Conservation (phyloP, 2,329 filamentous ascomycete species). For the Apiospora rasikravindrae region DNA sequence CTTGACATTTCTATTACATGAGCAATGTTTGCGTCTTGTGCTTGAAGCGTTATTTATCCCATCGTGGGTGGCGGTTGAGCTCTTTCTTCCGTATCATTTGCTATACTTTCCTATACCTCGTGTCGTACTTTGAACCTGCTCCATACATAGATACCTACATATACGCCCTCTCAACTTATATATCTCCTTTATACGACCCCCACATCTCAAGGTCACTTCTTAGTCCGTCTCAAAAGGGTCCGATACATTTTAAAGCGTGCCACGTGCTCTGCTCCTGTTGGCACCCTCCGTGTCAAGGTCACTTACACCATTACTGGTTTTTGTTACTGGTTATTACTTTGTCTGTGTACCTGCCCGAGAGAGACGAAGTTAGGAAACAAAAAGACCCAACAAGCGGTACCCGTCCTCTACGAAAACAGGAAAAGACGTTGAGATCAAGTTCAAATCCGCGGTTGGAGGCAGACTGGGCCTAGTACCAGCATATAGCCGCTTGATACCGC, state of each 20-base stretch:
- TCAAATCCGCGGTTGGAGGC: neutral
- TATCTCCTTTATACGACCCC: neutral
- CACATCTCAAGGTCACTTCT: neutral
- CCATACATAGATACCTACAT: neutral
- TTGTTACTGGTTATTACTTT: neutral
- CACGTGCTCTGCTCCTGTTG: conserved; percentile 1
- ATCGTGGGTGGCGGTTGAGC: neutral
- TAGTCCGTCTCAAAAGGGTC: neutral
- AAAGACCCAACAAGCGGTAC: neutral
- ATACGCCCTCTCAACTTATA: neutral
- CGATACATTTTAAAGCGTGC: neutral
- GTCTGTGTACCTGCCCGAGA: neutral
- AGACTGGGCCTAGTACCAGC: neutral
- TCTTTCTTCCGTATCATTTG: neutral
- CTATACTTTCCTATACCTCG: neutral
- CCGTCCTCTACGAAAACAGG: neutral
- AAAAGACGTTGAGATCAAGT: neutral
- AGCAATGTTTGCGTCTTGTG: neutral
- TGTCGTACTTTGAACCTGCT: neutral
- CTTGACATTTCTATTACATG: conserved; percentile 1
- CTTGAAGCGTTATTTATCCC: neutral
- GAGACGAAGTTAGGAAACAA: neutral
- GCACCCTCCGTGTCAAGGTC: neutral
- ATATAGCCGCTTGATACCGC: neutral
- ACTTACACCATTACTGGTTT: neutral